Percentiles rank a stretch among this genome's conserved stretches.
Conservation (phyloP, 73 alveolate genomes). For the Paramecium biaurelia region DNA sequence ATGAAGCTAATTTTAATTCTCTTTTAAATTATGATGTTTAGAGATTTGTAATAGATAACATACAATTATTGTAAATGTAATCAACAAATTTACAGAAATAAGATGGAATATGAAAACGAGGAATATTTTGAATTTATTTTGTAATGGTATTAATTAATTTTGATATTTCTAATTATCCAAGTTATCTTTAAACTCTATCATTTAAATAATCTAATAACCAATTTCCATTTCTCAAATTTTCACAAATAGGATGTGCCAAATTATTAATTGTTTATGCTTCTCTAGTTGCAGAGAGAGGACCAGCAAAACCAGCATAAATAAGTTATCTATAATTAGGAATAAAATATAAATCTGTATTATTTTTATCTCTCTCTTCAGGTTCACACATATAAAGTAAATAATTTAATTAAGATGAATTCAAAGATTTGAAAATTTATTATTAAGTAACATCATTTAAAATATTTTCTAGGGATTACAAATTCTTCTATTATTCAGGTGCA, state of each 20-base stretch:
- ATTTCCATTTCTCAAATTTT: conserved; percentile 92
- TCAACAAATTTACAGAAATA: conserved; percentile 36
- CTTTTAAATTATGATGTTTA: conserved; percentile 13
- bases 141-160: background rate
- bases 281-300: conserved; percentile 39
- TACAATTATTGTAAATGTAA: background rate
- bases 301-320: conserved; percentile 71
- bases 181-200: conserved; percentile 59
- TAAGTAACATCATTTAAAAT: background rate
- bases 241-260: conserved; percentile 64
- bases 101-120: conserved; percentile 49
- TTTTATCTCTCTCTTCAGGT: conserved; percentile 78
- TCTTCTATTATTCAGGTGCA: background rate
- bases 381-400: conserved; percentile 57
- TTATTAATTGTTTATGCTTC: conserved; percentile 53
- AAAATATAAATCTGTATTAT: conserved; percentile 69
- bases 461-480: background rate
- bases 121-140: background rate
- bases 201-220: conserved; percentile 91
- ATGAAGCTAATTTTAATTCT: conserved; percentile 9
- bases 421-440: conserved; percentile 42
- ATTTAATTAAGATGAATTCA: conserved; percentile 80
- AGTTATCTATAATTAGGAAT: conserved; percentile 64
- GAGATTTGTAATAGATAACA: background rate
- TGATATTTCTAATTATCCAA: background rate